Conservation (phyloP, 495 filamentous ascomycete species). For the Penicillium paradoxum region DNA sequence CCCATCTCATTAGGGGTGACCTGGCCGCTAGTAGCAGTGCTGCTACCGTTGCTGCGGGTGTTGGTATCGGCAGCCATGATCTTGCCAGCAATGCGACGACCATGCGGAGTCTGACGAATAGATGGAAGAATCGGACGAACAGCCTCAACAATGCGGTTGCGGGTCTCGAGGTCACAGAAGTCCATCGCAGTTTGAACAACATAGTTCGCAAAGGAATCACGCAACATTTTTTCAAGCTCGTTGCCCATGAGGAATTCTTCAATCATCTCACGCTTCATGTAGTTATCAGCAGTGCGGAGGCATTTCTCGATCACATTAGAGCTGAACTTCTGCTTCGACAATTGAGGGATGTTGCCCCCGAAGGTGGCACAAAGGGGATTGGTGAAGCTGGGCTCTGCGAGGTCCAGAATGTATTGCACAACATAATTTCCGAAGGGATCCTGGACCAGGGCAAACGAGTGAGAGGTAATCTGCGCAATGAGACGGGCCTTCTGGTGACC, state of each 20-base stretch:
- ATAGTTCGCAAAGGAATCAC: conserved; percentile 93
- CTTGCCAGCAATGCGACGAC: conserved; percentile 86
- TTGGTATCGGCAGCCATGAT: conserved; percentile 49
- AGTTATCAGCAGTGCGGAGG: conserved; percentile 68
- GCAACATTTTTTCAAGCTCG: conserved; percentile 81
- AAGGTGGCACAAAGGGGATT: conserved; percentile 78
- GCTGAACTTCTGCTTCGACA: conserved; percentile 98
- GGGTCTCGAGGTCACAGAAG: conserved; percentile 66
- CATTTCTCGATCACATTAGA: conserved; percentile 99
- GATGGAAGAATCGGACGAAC: conserved; percentile 78
- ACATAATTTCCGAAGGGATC: conserved; percentile 99
- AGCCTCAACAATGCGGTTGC: conserved; percentile 67
- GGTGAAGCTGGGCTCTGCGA: conserved; percentile 76
- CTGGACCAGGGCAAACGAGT: conserved; percentile 79
- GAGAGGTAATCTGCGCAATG: conserved; percentile 75
- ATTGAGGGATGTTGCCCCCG: conserved; percentile 60
- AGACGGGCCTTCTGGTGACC: conserved; percentile 83
- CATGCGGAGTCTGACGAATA: conserved; percentile 85
- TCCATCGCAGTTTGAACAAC: conserved; percentile 96
- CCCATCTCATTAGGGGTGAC: conserved; percentile 37
- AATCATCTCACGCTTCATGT: conserved; percentile 72
- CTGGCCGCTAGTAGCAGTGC: conserved; percentile 33
- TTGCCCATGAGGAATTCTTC: conserved; percentile 68
- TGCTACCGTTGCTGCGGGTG: conserved; percentile 32
- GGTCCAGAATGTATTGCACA: conserved; percentile 94